These are phyloP conservation scores for Paecilomyces fulvus DNA, from an alignment of 2,329 filamentous ascomycete genomes.

Conservation along the genomic window DNA sequence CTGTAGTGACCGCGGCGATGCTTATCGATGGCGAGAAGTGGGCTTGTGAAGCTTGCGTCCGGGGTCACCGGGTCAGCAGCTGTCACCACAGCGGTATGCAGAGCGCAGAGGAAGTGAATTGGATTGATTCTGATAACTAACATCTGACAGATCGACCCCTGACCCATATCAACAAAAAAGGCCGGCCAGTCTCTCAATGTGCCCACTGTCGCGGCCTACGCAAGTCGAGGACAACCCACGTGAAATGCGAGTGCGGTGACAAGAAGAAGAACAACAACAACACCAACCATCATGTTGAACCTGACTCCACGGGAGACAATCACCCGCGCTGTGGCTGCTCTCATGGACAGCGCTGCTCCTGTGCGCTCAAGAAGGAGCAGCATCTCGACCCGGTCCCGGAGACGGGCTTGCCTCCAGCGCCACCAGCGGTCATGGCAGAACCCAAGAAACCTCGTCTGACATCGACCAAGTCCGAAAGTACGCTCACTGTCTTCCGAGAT, in stretches of 20 bases:
- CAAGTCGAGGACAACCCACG: constrained; percentile 89
- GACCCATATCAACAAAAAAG: constrained; percentile 95
- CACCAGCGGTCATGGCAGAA: constrained; percentile 36
- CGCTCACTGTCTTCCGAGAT: constrained; percentile 53
- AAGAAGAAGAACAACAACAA: constrained; percentile 58
- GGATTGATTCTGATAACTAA: constrained; percentile 2
- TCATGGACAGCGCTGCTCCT: constrained; percentile 52
- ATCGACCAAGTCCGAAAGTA: constrained; percentile 51
- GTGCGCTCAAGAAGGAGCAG: constrained; percentile 52
- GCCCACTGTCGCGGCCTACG: constrained; percentile 91
- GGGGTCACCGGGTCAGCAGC: constrained; percentile 97
- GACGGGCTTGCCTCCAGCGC: constrained; percentile 34
- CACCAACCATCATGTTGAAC: constrained; percentile 30
- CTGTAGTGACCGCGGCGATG: constrained; percentile 45
- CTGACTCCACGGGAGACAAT: constrained; percentile 27
- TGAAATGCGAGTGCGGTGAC: constrained; percentile 95
- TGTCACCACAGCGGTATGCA: constrained; percentile 88
- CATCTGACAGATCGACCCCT: constrained; percentile 67
- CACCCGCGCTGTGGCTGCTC: constrained; percentile 42
- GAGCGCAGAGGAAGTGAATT: constrained; percentile 3
- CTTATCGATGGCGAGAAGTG: constrained; percentile 93
- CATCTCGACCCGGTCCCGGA: constrained; percentile 42
- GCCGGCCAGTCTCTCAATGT: constrained; percentile 94
- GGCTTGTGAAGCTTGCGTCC: constrained; percentile 95
- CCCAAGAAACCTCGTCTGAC: constrained; percentile 48